Evolutionary conservation across 169 alveolate genomes (phyloP), one percentile per base, ranked within the genome.

Genomic region (Babesia sp.): DNA sequence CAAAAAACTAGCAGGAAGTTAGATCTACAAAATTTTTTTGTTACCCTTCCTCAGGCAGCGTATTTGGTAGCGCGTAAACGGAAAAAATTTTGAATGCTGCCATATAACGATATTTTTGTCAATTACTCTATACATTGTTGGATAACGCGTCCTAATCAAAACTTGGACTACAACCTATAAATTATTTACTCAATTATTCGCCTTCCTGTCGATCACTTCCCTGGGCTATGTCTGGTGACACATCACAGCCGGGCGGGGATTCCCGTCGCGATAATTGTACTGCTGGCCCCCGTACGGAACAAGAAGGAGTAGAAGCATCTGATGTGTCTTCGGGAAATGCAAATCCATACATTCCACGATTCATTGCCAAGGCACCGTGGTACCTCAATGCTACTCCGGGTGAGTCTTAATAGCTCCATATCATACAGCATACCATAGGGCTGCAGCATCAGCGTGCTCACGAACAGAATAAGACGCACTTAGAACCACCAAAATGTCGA

Each of bases 281-380:
- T 24, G 36, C 18, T 33, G 67, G 50, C 36, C 9, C 67, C 3
- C n/a, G 20, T 8, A 50, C 50, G 7, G 67, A 22, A 4, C 51
- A 33, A 6, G 67, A 66, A 50, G 87, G 87, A 8, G 91, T 84
- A 64, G 82, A 77, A 22, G 75, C 79, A 9, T 85, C 68, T 51
- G 90, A 90, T 50, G 72, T 69, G 14, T 60, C 70, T 54, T 89
- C 84, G 67, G 75, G 83, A 28, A 90, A 68, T 18, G 75, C 84
- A 33, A 92, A 92, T 73, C 96, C 96, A 24, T 93, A 92, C 66
- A 92, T 90, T 74, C 96, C 96, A 14, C 93, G 90, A 54, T 92
- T 87, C 72, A 92, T 92, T 63, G 83, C 94, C n/a, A 92, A 83
- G 50, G 96, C 95, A 50, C 96, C 96, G 0, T 92, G 96, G 96